Base-by-base conservation (phyloP, 2,329 filamentous ascomycete species). In the Sarocladium oryzae region DNA sequence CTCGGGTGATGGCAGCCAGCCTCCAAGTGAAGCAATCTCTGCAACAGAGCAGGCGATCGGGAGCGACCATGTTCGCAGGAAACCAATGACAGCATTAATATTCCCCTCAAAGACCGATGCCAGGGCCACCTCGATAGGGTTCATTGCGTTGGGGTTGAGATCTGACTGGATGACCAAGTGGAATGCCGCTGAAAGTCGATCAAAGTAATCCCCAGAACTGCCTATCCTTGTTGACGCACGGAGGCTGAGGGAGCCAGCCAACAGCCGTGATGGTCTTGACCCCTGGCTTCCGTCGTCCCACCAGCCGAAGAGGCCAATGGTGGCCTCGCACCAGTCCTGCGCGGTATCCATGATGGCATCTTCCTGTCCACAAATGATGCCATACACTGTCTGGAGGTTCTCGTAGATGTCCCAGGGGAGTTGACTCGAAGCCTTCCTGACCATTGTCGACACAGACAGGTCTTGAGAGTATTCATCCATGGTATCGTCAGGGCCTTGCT, bases 371-470 rank as follows among this genome's bases (percentile, higher is more conserved):
- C 93, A 77, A 2, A 95, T 71, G 54, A 95, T 85, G 30, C 85
- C 84, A 64, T 96, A 96, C 5, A 96, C 70, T 11, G 82, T 83
- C 57, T 86, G 82, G 50, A 97, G 72, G 58, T 86, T 89, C 63
- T 96, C 86, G 64, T 95, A 96, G 24, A 97, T 82, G 21, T 87
- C 82, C 88, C 88, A 96, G 1, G 91, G 92, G 30, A 96, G 85
- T 58, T 85, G 84, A 61, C 88, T 95, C 60, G 91, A 88, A 2
- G 89, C 90, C 67, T 86, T 88, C 72, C 88, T 64, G 68, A 86
- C 69, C 76, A 86, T 66, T 50, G 87, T 83, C 5, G 84, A 83
- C 60, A 83, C 66, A 58, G 81, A 69, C 62, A 77, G 60, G 61
- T 75, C 63, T 61, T 71, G 58, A 33, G 63, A 58, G 32, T 75